Percentiles rank a stretch among this genome's conserved stretches.
These are phyloP conservation scores for Alopecurus myosuroides DNA, from an alignment of 176 grass and related monocot genomes.

Conservation along the genomic window DNA sequence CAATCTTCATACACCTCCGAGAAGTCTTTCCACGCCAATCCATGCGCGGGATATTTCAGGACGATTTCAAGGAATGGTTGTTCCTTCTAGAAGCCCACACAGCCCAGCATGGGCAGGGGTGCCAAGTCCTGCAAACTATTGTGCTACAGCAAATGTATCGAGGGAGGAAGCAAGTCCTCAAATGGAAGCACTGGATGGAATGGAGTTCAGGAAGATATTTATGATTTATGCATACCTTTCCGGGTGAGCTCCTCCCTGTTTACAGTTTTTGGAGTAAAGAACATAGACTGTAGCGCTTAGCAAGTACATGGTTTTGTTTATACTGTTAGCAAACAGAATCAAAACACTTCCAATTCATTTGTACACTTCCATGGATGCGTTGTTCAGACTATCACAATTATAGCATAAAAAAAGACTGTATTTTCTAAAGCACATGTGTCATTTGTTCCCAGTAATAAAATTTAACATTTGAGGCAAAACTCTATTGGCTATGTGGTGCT, in stretches of 20 bases:
- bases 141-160: not conserved
- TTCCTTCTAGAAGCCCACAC: not conserved
- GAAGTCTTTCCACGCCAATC: not conserved
- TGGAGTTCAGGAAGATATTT: conserved; percentile 45
- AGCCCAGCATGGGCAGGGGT: not conserved
- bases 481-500: not conserved
- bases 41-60: conserved; percentile 1
- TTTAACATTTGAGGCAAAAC: not conserved
- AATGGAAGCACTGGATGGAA: conserved; percentile 47
- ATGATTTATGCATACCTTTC: conserved; percentile 16
- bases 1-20: not conserved
- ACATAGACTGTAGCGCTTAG: not conserved
- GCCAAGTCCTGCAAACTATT: not conserved
- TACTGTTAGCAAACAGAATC: not conserved
- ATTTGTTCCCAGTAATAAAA: not conserved
- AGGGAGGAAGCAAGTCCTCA: conserved; percentile 26
- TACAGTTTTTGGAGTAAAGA: not conserved
- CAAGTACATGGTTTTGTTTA: not conserved
- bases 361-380: not conserved
- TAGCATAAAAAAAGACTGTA: no score
- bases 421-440: not conserved
- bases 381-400: not conserved
- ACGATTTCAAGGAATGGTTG: conserved; percentile 8
- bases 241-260: conserved; percentile 21
- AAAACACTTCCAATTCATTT: not conserved